A percentile compares a stretch with the other conserved stretches of the same genome.
Evolutionary conservation across 768 basidiomycete species (phyloP).

Genomic region (Psilocybe sp.): DNA sequence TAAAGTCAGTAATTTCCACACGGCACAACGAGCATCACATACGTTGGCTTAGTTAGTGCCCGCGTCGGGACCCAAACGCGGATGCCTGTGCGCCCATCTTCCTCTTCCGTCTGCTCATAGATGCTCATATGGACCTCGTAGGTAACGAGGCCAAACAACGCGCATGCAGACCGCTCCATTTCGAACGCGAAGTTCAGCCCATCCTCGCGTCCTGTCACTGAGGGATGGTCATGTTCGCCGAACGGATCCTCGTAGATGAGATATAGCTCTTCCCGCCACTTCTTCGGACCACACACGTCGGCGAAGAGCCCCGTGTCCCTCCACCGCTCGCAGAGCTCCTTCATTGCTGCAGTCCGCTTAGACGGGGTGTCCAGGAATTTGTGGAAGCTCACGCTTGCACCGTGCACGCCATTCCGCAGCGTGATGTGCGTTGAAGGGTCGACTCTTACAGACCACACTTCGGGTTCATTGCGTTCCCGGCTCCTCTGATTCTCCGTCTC

Average conservation of each 20-base stretch:
- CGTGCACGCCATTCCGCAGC: conserved; percentile 21
- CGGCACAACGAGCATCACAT: conserved; percentile 23
- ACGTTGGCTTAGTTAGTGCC: conserved; percentile 87
- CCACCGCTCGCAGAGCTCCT: conserved; percentile 73
- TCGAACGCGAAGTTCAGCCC: conserved; percentile 72
- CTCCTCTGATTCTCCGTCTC: conserved; percentile 44
- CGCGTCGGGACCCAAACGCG: conserved; percentile 88
- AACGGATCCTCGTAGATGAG: conserved; percentile 72
- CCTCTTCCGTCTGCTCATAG: conserved; percentile 44
- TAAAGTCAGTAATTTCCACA: background rate
- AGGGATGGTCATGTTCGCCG: conserved; percentile 49
- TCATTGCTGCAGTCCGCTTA: conserved; percentile 61
- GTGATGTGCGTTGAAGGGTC: conserved; percentile 25
- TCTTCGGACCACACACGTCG: conserved; percentile 65
- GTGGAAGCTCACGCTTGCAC: conserved; percentile 49
- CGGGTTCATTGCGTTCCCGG: conserved; percentile 21
- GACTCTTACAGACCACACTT: conserved; percentile 39
- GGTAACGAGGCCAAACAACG: conserved; percentile 86
- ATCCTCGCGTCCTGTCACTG: conserved; percentile 27
- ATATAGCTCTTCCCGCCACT: conserved; percentile 89
- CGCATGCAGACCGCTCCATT: conserved; percentile 87
- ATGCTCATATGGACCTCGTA: conserved; percentile 91
- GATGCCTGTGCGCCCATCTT: conserved; percentile 37
- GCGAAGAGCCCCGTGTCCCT: conserved; percentile 60
- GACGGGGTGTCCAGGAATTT: conserved; percentile 48